Evolutionary conservation across 345 rosid species (phyloP).

Genomic region (Rhodomyrtus tomentosa): DNA sequence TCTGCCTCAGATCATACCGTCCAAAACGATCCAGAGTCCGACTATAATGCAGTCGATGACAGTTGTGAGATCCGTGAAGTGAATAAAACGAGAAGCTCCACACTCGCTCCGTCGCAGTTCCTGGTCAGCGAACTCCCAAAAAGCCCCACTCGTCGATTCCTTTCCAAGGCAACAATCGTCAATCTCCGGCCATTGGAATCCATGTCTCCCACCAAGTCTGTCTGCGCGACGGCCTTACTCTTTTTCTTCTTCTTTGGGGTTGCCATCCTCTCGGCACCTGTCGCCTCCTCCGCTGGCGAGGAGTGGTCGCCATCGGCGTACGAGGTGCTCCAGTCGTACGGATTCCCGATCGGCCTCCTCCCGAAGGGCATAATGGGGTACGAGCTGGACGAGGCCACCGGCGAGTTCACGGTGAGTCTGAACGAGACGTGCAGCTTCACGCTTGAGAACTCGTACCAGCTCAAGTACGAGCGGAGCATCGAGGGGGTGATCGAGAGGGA

Average conservation of each 20-base stretch:
- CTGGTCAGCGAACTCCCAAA: not conserved
- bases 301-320: conserved; percentile 29
- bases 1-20: not conserved
- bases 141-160: not conserved
- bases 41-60: not conserved
- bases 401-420: conserved; percentile 34
- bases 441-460: conserved; percentile 32
- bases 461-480: conserved; percentile 41
- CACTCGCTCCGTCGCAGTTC: not conserved
- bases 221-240: not conserved
- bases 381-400: conserved; percentile 38
- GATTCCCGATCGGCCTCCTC: conserved; percentile 55
- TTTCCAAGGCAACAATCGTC: not conserved
- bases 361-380: conserved; percentile 49
- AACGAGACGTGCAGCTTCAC: conserved; percentile 32
- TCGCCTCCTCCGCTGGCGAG: not conserved
- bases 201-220: not conserved
- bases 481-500: conserved; percentile 32
- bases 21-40: not conserved
- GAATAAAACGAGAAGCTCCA: not conserved
- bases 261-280: not conserved
- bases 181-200: not conserved
- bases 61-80: not conserved
- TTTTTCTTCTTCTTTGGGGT: not conserved
- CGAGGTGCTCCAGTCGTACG: conserved; percentile 30